Evolutionary conservation across 306 rosid species (phyloP).

Genomic region (Alnus rubra): DNA sequence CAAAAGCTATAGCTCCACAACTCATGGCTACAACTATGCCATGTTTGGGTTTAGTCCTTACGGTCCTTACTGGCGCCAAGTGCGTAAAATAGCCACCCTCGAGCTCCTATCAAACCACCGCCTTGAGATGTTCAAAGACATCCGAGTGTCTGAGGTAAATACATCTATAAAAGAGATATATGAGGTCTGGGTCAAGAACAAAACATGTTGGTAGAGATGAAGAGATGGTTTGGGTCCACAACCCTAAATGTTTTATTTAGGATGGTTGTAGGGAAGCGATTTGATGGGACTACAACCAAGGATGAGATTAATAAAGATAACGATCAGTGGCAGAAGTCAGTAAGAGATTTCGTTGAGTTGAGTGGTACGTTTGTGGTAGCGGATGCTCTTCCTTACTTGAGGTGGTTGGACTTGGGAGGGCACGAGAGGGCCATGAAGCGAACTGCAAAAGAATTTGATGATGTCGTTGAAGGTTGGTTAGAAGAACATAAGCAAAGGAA

Average conservation of each 20-base stretch:
- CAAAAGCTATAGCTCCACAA: slow-evolving; percentile 22
- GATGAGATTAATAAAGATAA: slow-evolving; percentile 9
- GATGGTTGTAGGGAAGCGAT: no score
- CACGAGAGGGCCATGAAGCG: slow-evolving; percentile 11
- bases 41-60: slow-evolving; percentile 35
- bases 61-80: slow-evolving; percentile 31
- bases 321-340: slow-evolving; percentile 6
- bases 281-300: not conserved
- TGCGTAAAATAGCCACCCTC: no score
- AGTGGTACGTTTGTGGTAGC: slow-evolving; percentile 20
- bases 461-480: slow-evolving; percentile 8
- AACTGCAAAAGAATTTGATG: slow-evolving; percentile 27
- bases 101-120: no score
- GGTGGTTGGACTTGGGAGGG: slow-evolving; percentile 54
- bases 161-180: no score
- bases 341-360: not conserved
- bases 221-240: no score
- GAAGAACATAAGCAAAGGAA: no score
- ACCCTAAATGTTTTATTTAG: no score
- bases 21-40: slow-evolving; percentile 5
- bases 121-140: no score
- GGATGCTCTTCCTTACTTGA: slow-evolving; percentile 32
- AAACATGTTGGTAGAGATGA: no score
- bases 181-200: no score
- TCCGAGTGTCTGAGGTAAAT: no score